These are phyloP conservation scores for Suillus subaureus DNA, from an alignment of 768 basidiomycete genomes.

Conservation along the genomic window DNA sequence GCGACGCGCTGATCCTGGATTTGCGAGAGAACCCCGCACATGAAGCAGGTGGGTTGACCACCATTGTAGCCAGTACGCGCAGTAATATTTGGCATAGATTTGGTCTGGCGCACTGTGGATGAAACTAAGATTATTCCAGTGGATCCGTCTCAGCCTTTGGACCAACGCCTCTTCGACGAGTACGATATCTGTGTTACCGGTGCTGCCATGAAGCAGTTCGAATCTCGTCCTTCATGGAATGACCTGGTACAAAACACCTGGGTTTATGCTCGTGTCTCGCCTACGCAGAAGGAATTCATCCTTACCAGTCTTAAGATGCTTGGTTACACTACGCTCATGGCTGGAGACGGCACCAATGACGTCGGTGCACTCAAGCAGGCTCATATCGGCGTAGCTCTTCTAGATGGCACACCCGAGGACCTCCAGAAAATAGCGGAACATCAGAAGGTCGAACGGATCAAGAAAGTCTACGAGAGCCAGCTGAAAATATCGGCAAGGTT, in stretches of 20 bases:
- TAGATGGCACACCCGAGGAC: constrained; percentile 92
- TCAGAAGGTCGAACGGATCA: constrained; percentile 85
- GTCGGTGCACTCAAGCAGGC: constrained; percentile 98
- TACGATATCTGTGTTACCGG: constrained; percentile 99
- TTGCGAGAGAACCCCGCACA: constrained; percentile 76
- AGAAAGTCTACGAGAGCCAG: constrained; percentile 97
- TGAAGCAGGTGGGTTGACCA: constrained; percentile 58
- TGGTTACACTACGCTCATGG: constrained; percentile 95
- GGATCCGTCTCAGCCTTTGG: constrained; percentile 76
- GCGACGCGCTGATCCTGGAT: constrained; percentile 92
- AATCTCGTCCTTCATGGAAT: constrained; percentile 68
- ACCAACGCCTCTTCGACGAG: constrained; percentile 71
- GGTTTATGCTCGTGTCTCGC: constrained; percentile 98
- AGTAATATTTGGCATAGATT: constrained; percentile 47
- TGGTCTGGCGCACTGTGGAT: constrained; percentile 93
- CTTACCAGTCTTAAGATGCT: constrained; percentile 86
- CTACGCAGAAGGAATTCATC: constrained; percentile 94
- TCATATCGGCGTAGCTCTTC: constrained; percentile 91
- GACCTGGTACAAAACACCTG: constrained; percentile 91
- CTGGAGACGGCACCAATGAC: constrained; percentile 98
- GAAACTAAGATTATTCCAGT: constrained; percentile 89
- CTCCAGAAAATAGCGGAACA: constrained; percentile 93
- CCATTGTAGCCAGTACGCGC: background rate
- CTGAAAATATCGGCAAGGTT: constrained; percentile 88
- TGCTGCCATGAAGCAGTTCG: constrained; percentile 87